Base-by-base conservation (phyloP, 2,329 filamentous ascomycete species). In the Emmonsiellopsis sp. region DNA sequence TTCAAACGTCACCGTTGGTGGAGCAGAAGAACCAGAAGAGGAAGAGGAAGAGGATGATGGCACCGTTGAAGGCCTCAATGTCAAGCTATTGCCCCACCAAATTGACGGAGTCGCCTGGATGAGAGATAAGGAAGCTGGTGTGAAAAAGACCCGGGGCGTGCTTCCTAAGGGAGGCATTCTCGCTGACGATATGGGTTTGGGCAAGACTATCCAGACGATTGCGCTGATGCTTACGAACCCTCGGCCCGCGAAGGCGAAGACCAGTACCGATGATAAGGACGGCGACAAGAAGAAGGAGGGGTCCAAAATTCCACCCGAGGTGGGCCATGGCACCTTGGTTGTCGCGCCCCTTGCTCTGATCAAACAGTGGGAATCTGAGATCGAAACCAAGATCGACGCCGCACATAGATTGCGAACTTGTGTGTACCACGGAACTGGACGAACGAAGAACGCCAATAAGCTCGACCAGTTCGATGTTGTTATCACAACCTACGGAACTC, bases 21-120 rank as follows among this genome's bases (percentile, higher is more conserved):
- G 21, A 10, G 13, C 32, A 3, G 61, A 61, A 0, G 60, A 66
- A 42, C 63, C 65, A 0, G 62, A 65, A 2, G 68, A 70, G 0
- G 74, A 72, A 2, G 71, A 79, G 27, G 73, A 78, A 5, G 73
- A 79, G 52, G 76, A 80, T 43, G 84, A 85, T 64, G 84, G 78
- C 49, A 80, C 74, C 56, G 76, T 96, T 0, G 85, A 90, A 52
- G 93, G 92, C 0, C 79, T 98, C 56, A 87, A 85, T 53, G 88
- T 97, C 56, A 91, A 87, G 63, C 78, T 98, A 2, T 78, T 98
- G 0, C 92, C 91, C 4, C 93, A 98, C 71, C 93, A 98, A 70
- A 83, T 96, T 11, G 88, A 95, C 53, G 93, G 93, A 62, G 86
- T 97, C 1, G 82, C 85, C 53, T 98, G 93, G 92, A 95, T 98